Conservation (phyloP, 352 stramenopile species). For the Globisporangium nagaii region DNA sequence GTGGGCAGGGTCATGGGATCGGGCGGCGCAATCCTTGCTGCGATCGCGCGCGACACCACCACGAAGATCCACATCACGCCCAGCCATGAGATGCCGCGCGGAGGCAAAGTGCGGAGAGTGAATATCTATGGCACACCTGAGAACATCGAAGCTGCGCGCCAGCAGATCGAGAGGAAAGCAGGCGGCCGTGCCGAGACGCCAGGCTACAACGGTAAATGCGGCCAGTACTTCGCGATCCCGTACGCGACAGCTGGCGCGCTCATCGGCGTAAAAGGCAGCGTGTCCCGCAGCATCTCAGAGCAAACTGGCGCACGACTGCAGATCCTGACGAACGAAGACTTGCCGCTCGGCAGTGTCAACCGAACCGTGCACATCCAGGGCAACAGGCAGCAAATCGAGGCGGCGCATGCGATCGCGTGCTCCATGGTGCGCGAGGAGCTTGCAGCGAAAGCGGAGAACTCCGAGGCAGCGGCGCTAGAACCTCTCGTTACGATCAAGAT, state of each 20-base stretch:
- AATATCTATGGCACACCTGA: slow-evolving; percentile 29
- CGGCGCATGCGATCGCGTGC: slow-evolving; percentile 26
- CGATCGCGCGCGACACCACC: slow-evolving; percentile 37
- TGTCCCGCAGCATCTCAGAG: slow-evolving; percentile 33
- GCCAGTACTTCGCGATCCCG: slow-evolving; percentile 66
- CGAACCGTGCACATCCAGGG: slow-evolving; percentile 64
- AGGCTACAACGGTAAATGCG: slow-evolving; percentile 21
- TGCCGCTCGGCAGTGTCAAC: slow-evolving; percentile 61
- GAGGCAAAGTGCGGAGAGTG: slow-evolving; percentile 42
- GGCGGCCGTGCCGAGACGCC: slow-evolving; percentile 32
- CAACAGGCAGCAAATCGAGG: slow-evolving; percentile 32
- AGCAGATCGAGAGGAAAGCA: slow-evolving; percentile 32
- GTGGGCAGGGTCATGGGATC: slow-evolving; percentile 64
- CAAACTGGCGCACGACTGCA: slow-evolving; percentile 51
- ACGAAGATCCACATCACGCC: slow-evolving; percentile 39
- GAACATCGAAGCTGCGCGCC: slow-evolving; percentile 26
- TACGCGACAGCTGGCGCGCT: slow-evolving; percentile 37
- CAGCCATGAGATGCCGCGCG: slow-evolving; percentile 26
- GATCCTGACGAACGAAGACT: slow-evolving; percentile 36
- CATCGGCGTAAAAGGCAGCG: slow-evolving; percentile 40
- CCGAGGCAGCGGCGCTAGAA: neutral
- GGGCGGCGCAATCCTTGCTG: slow-evolving; percentile 32
- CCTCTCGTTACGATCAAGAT: slow-evolving; percentile 42
- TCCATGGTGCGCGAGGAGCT: slow-evolving; percentile 33
- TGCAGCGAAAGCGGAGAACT: slow-evolving; percentile 13